A percentile compares a stretch with the other conserved stretches of the same genome.
phyloP scores from a whole-genome alignment of 1,139 yeast species.

The Wickerhamiella infanticola region DNA sequence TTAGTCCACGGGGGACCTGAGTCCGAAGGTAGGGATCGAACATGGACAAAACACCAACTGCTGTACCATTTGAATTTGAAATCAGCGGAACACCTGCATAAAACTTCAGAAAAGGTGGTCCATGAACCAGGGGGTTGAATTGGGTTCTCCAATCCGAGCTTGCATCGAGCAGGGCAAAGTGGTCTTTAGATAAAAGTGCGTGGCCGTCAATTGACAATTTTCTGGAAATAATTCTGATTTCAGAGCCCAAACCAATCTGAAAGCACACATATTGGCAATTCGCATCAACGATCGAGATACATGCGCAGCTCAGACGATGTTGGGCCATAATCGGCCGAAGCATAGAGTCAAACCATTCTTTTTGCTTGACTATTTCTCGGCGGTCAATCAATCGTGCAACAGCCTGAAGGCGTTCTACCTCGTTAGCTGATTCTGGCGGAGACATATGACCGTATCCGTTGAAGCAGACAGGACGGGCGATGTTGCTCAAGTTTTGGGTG shows the following conservation, averaged over 20 bases:
- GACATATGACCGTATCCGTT: conserved; percentile 34
- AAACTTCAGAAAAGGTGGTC: conserved; percentile 42
- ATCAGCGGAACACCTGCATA: conserved; percentile 49
- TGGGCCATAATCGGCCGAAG: conserved; percentile 21
- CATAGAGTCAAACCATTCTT: conserved; percentile 16
- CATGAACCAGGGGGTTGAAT: conserved; percentile 45
- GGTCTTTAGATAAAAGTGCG: conserved; percentile 41
- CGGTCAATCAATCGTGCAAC: conserved; percentile 8
- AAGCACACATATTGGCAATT: conserved; percentile 35
- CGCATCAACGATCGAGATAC: conserved; percentile 42
- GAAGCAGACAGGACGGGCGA: conserved; percentile 42
- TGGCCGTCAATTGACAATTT: conserved; percentile 50
- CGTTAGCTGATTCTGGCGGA: conserved; percentile 33
- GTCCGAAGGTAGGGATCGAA: conserved; percentile 37
- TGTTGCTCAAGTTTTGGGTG: conserved; percentile 39
- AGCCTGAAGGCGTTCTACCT: conserved; percentile 13
- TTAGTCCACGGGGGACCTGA: conserved; percentile 26
- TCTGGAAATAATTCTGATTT: conserved; percentile 25
- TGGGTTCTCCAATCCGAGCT: conserved; percentile 51
- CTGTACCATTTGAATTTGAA: conserved; percentile 24
- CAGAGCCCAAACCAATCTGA: conserved; percentile 31
- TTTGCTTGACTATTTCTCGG: not conserved
- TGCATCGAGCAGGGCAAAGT: conserved; percentile 43
- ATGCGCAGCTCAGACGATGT: conserved; percentile 34
- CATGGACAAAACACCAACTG: conserved; percentile 46